phyloP scores from a whole-genome alignment of 352 stramenopile species.

The Phytophthora brassicae region DNA sequence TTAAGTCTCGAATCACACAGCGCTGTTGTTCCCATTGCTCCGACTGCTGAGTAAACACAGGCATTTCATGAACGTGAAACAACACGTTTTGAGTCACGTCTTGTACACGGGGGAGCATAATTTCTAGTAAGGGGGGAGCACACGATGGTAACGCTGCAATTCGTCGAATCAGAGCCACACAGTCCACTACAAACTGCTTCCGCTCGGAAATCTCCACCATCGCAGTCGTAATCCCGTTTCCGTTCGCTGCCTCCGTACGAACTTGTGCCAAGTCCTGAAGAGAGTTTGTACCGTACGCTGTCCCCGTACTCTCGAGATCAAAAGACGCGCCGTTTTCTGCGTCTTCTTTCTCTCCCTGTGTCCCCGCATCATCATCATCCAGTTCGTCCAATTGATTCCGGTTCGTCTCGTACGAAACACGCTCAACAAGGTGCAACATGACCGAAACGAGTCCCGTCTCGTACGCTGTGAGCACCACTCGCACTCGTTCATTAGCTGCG shows the following conservation, averaged over 20 bases:
- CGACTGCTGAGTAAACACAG: constrained; percentile 38
- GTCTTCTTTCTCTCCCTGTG: constrained; percentile 39
- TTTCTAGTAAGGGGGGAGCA: constrained; percentile 50
- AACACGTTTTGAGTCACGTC: constrained; percentile 40
- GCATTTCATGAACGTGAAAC: constrained; percentile 54
- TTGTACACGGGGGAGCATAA: constrained; percentile 53
- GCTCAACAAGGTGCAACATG: constrained; percentile 79
- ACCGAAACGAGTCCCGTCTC: constrained; percentile 70
- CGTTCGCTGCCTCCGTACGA: constrained; percentile 45
- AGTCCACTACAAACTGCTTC: constrained; percentile 77
- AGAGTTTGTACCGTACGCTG: constrained; percentile 52
- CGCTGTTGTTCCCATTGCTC: constrained; percentile 55
- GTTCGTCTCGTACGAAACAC: constrained; percentile 70
- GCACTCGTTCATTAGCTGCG: constrained; percentile 49
- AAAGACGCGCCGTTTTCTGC: constrained; percentile 37
- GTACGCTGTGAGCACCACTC: constrained; percentile 59
- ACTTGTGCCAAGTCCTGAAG: constrained; percentile 75
- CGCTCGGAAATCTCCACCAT: constrained; percentile 64
- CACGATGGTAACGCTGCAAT: constrained; percentile 66
- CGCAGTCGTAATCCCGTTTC: constrained; percentile 15
- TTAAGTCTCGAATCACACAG: constrained; percentile 59
- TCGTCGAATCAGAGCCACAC: constrained; percentile 66
- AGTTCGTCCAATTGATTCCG: constrained; percentile 64
- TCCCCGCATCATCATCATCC: constrained; percentile 40
- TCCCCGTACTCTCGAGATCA: constrained; percentile 36